Evolutionary conservation across 2,329 filamentous ascomycete genomes (phyloP), one percentile per base, ranked within the genome.

Genomic region (Neoascochyta sp.): DNA sequence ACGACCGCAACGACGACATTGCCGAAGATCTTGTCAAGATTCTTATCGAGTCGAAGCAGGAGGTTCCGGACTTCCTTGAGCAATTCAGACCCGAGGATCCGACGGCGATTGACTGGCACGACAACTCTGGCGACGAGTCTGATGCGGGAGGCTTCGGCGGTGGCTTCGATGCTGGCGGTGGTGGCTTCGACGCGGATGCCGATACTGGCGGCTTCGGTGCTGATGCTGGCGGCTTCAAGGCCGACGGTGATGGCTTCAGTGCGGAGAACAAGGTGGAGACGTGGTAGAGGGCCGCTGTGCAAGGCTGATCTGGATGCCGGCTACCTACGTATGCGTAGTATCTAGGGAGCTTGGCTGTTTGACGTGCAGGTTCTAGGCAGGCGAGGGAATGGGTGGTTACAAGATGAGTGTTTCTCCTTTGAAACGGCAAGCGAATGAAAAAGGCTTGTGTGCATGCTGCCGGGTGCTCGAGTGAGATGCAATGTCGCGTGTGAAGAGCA

Each of bases 31-130:
- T 98, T 1, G 84, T 86, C 20, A 88, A 89, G 58, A 80, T 86
- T 5, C 71, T 98, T 0, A 54, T 94, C 0, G 90, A 96, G 64
- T 85, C 79, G 4, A 72, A 79, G 4, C 87, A 95, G 63, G 64
- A 70, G 0, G 66, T 98, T 15, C 92, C 92, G 0, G 84, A 93
- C 0, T 96, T 96, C 57, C 74, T 96, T 0, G 57, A 82, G 44
- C 43, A 69, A 1, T 79, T 77, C 56, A 65, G 78, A 33, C 82
- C 83, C 0, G 73, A 81, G 35, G 72, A 74, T 1, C 66, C 64
- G 0, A 63, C 68, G 45, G 59, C 36, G 17, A 62, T 75, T 5
- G 54, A 63, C 3, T 80, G 75, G 40, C 65, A 76, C 12, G 76
- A 80, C 20, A 70, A 77, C 23, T 58, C 58, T 11, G 59, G 62